A percentile compares a stretch with the other conserved stretches of the same genome.
Conservation (phyloP, 2,329 filamentous ascomycete genomes). For the Beauveria scarabaeidicola region DNA sequence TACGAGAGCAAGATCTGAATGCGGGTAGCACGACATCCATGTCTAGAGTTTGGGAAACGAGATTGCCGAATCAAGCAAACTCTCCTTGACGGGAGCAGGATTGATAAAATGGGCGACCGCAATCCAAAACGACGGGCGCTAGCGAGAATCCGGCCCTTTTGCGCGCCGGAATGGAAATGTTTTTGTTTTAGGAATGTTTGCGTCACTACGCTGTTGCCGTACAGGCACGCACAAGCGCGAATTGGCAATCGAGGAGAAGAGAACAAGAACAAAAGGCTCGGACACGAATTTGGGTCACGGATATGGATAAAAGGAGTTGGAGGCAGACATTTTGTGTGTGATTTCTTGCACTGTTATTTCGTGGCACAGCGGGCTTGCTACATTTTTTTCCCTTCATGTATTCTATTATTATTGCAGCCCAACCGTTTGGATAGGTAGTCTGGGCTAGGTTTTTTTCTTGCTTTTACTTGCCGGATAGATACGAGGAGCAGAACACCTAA, state of each 20-base stretch:
- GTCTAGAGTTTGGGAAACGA: background rate
- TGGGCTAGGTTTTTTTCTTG: background rate
- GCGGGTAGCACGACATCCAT: too few relatives aligned
- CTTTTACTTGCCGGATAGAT: background rate
- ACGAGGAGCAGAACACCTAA: background rate
- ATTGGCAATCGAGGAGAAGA: background rate
- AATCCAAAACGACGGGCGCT: background rate
- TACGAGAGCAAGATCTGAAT: background rate
- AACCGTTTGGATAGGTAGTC: background rate
- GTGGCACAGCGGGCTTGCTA: constrained; percentile 1
- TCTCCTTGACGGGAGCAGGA: background rate
- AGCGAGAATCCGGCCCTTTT: background rate
- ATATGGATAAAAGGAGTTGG: background rate
- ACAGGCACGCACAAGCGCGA: too few relatives aligned
- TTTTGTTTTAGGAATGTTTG: background rate
- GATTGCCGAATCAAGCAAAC: background rate
- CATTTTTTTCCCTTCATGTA: background rate
- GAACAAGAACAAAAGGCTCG: background rate
- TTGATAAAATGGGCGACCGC: background rate
- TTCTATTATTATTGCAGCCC: background rate
- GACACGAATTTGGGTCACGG: background rate
- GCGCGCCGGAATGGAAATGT: background rate
- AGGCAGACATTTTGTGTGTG: background rate
- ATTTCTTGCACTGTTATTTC: background rate
- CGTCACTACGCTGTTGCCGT: background rate